Base-by-base conservation (phyloP, 2,329 filamentous ascomycete genomes). In the Lachnellula cervina region DNA sequence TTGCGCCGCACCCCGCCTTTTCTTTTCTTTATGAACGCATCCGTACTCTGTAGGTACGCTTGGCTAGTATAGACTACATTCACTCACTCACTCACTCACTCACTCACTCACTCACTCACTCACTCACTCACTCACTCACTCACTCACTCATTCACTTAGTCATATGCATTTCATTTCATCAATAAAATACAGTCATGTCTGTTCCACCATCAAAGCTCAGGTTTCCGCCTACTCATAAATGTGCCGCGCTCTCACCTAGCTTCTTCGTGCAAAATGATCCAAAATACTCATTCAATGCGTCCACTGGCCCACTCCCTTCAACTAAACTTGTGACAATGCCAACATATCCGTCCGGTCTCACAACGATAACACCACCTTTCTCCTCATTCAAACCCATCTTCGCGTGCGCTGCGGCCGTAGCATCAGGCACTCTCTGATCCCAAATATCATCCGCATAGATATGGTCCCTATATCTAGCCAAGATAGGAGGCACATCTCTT, bases 341-440 rank as follows among this genome's bases (percentile, higher is more conserved):
- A 28, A 96, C 87, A 70, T 96, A 94, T 7, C 90, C 90, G 70
- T 96, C 91, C 0, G 92, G 91, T 45, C 91, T 77, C 7, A 95
- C 89, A 9, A 96, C 87, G 1, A 95, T 86, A 2, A 96, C 81
- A 55, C 87, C 90, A 11, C 90, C 90, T 59, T 76, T 80, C 59
- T 88, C 83, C 66, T 87, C 77, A 61, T 87, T 81, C 25, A 96
- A 71, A 0, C 92, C 92, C 79, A 96, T 87, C 79, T 96, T 96
- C 43, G 86, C 85, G 71, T 97, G 92, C 5, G 90, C 90, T 2
- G 89, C 79, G 5, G 87, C 90, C 63, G 78, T 79, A 1, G 88
- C 86, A 19, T 86, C 77, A 0, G 87, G 84, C 0, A 90, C 86
- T 6, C 82, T 78, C 44, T 80, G 76, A 68, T 94, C 89, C 75